These are phyloP conservation scores for Amphicarpaea edgeworthii DNA, from an alignment of 306 rosid species.

Conservation along the genomic window DNA sequence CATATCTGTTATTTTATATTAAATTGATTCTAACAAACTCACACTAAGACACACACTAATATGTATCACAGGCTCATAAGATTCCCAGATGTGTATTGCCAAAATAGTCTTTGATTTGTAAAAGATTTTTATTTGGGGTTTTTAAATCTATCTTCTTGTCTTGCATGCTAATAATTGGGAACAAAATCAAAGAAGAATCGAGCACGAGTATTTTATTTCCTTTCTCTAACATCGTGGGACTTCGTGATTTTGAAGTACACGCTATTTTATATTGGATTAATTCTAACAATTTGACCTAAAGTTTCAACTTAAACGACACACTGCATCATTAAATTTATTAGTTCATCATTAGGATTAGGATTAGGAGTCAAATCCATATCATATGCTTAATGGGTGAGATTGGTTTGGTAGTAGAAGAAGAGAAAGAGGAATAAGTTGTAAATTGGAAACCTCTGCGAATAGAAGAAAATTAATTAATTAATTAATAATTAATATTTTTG, in stretches of 20 bases:
- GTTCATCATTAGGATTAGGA: neutral
- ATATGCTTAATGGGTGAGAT: too few relatives aligned
- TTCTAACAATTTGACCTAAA: conserved; percentile 10
- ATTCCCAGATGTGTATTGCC: conserved; percentile 40
- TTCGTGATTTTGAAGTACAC: conserved; percentile 1
- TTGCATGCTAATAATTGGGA: conserved; percentile 36
- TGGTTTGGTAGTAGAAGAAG: too few relatives aligned
- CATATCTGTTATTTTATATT: neutral
- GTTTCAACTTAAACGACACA: conserved; percentile 9
- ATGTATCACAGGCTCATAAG: conserved; percentile 29
- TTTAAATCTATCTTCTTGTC: conserved; percentile 43
- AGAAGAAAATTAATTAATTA: too few relatives aligned
- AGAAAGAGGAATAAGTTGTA: too few relatives aligned
- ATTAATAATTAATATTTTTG: too few relatives aligned
- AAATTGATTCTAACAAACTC: neutral
- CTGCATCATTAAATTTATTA: neutral
- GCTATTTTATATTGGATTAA: neutral
- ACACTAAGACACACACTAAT: neutral
- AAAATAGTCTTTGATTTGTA: conserved; percentile 51
- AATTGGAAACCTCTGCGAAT: too few relatives aligned
- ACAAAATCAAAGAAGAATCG: conserved; percentile 37
- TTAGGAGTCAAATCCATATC: neutral
- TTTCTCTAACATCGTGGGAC: conserved; percentile 16
- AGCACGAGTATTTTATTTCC: conserved; percentile 2
- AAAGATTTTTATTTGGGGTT: conserved; percentile 61